phyloP scores from a whole-genome alignment of 441 rosid genomes.

The Erodium trifolium region DNA sequence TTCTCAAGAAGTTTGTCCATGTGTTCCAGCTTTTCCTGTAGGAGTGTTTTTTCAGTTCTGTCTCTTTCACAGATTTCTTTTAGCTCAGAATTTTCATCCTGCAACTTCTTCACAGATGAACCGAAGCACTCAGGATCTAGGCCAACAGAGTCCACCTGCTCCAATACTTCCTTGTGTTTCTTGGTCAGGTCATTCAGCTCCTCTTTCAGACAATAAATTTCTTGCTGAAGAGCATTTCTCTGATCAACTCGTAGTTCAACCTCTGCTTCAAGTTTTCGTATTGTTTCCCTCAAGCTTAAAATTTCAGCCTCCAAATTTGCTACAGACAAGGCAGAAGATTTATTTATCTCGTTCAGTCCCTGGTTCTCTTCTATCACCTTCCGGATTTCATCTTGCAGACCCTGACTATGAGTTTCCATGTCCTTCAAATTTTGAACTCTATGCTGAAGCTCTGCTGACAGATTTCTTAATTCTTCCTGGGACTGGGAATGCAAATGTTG shows the following conservation, averaged over 20 bases:
- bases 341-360: conserved; percentile 37
- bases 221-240: conserved; percentile 41
- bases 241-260: conserved; percentile 35
- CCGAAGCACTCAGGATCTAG: conserved; percentile 37
- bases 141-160: conserved; percentile 44
- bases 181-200: conserved; percentile 34
- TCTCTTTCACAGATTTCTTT: conserved; percentile 31
- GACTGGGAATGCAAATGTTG: conserved; percentile 62
- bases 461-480: conserved; percentile 47
- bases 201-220: conserved; percentile 37
- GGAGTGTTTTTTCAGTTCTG: conserved; percentile 32
- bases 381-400: conserved; percentile 36
- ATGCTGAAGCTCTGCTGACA: conserved; percentile 42
- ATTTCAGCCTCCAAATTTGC: conserved; percentile 40
- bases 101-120: conserved; percentile 47
- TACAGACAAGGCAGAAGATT: conserved; percentile 40
- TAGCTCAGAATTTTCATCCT: conserved; percentile 40
- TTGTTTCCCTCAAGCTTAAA: conserved; percentile 39
- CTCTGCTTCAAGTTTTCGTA: conserved; percentile 50
- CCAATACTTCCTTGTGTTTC: conserved; percentile 34
- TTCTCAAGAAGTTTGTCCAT: conserved; percentile 38
- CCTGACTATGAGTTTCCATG: conserved; percentile 43
- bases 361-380: conserved; percentile 40
- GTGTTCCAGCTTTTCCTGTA: conserved; percentile 33
- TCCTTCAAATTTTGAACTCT: conserved; percentile 55